Evolutionary conservation across 805 yeast species (phyloP), one percentile per base, ranked within the genome.

Genomic region (Kodamaea sagamina): DNA sequence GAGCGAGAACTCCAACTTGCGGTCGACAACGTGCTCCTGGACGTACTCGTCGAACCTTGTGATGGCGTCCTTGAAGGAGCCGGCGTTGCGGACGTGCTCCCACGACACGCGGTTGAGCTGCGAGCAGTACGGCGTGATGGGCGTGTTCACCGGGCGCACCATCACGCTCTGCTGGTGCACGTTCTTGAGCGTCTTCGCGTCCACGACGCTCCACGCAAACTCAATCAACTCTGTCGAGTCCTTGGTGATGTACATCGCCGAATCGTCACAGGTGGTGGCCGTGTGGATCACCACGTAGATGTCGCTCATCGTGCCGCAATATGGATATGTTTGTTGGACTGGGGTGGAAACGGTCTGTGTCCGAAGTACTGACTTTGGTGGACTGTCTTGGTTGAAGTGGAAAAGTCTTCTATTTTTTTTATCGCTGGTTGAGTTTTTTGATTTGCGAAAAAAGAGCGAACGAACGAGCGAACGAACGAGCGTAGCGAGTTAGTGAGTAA

Each of bases 141-240:
- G 86, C 0, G 88, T 78, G 58, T 77, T 79, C 32, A 72, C 63
- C 1, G 92, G 90, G 46, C 78, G 75, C 21, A 83, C 78, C 47
- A 80, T 57, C 7, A 72, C 66, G 11, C 77, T 67, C 42, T 71
- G 78, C n/a, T 62, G 57, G 44, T 67, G 61, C 25, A 68, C 57
- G 43, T 66, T 68, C 24, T 69, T 66, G 42, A 82, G 62, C 2
- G 78, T 68, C 4, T 63, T 54, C 13, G 86, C 75, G 55, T 84
- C 81, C 12, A 86, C 63, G 3, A 82, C 54, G 21, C 75, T 63
- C 86, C 92, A 88, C 3, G 86, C 79, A 11, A 88, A 60, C 57
- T 81, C 86, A 26, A 81, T 74, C 44, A 82, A 69, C 59, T 84
- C 89, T 4, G 84, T 72, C 24, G 86, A 74, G 61, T 86, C 95